Percentiles rank a stretch among this genome's conserved stretches.
These are phyloP conservation scores for Paraphaeosphaeria minitans DNA, from an alignment of 2,329 filamentous ascomycete species.

Conservation along the genomic window DNA sequence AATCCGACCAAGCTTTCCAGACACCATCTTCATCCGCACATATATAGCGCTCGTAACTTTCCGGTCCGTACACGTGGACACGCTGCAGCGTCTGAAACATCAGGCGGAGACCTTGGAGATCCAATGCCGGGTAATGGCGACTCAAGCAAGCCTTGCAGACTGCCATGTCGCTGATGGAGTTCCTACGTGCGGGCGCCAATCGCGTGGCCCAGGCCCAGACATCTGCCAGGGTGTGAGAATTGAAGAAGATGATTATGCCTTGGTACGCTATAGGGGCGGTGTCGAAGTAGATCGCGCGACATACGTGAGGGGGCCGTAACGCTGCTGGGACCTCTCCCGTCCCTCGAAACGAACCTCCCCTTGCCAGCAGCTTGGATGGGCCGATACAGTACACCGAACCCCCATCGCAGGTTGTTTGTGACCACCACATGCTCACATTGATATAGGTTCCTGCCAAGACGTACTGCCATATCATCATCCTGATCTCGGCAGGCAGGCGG, in stretches of 20 bases:
- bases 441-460: slow-evolving; percentile 2
- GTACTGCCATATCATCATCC: slow-evolving; percentile 12
- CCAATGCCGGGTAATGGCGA: not conserved
- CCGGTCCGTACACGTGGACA: not conserved
- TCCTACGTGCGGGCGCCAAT: not conserved
- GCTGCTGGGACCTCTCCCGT: not conserved
- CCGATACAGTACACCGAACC: no score
- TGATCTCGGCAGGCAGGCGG: slow-evolving; percentile 14
- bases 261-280: slow-evolving; percentile 3
- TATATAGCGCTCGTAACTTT: not conserved
- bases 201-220: not conserved
- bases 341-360: not conserved
- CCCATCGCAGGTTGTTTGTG: not conserved
- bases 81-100: not conserved
- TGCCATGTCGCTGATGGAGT: not conserved
- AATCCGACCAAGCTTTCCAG: not conserved
- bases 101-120: not conserved
- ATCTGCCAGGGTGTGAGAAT: not conserved
- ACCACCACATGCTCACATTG: not conserved
- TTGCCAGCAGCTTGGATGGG: not conserved
- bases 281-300: slow-evolving; percentile 16
- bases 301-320: not conserved
- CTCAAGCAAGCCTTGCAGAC: not conserved
- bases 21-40: not conserved
- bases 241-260: not conserved